Conservation (phyloP, 441 rosid species). For the Lagerstroemia fauriei region DNA sequence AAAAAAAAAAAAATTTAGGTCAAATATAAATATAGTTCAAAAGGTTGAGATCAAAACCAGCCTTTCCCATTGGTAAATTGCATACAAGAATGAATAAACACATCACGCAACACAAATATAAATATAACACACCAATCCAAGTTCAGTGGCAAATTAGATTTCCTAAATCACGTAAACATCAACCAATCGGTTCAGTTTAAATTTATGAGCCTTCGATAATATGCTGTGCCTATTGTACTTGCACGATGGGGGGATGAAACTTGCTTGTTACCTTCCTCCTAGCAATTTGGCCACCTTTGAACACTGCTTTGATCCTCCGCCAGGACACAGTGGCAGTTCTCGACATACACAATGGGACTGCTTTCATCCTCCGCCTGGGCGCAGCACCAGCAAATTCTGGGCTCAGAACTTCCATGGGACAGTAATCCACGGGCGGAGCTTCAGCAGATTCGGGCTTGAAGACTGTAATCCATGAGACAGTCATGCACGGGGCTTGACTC, state of each 20-base stretch:
- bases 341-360: not conserved
- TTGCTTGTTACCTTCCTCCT: slow-evolving; percentile 75
- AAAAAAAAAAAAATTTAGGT: too few species aligned
- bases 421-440: too few species aligned
- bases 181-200: not conserved
- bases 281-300: slow-evolving; percentile 96
- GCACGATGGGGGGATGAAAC: not conserved
- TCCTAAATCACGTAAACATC: not conserved
- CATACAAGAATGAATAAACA: not conserved
- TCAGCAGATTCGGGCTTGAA: too few species aligned
- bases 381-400: too few species aligned
- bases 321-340: slow-evolving; percentile 88
- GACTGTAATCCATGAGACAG: too few species aligned
- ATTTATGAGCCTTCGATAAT: not conserved
- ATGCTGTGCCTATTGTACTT: not conserved
- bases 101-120: not conserved
- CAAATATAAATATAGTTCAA: too few species aligned
- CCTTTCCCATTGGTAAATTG: not conserved
- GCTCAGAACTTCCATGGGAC: too few species aligned
- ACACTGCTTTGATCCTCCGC: slow-evolving; percentile 97
- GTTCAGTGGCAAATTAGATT: not conserved
- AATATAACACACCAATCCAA: not conserved
- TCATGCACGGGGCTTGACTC: too few species aligned
- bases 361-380: too few species aligned
- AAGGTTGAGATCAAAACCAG: too few species aligned